Percentiles rank a stretch among this genome's conserved stretches.
phyloP scores from a whole-genome alignment of 2,329 filamentous ascomycete species.

The Cladophialophora exuberans region DNA sequence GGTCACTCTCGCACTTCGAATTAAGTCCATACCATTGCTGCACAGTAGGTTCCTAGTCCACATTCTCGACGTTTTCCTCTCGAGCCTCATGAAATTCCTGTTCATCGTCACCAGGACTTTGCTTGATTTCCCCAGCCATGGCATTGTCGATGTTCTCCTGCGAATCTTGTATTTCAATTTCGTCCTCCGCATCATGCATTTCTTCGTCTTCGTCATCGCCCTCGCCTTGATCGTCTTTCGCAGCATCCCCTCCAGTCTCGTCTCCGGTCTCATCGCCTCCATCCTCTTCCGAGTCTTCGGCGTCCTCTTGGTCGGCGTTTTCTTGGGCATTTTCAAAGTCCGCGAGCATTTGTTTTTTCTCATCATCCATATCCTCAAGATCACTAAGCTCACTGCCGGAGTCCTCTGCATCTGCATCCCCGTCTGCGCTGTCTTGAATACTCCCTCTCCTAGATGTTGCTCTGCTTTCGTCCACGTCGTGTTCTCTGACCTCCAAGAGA shows the following conservation, averaged over 20 bases:
- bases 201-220: slow-evolving; percentile 22
- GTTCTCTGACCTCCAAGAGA: slow-evolving; percentile 44
- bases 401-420: slow-evolving; percentile 60
- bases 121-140: neutral
- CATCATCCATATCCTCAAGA: slow-evolving; percentile 57
- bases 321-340: slow-evolving; percentile 50
- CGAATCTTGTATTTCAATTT: slow-evolving; percentile 25
- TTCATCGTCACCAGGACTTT: slow-evolving; percentile 12
- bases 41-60: no score
- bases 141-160: slow-evolving; percentile 11
- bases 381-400: slow-evolving; percentile 29
- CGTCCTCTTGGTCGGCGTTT: slow-evolving; percentile 48
- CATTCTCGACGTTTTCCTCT: neutral
- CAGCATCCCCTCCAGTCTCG: slow-evolving; percentile 34
- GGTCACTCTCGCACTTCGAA: no score
- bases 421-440: slow-evolving; percentile 67
- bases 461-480: slow-evolving; percentile 48
- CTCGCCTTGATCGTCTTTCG: slow-evolving; percentile 26
- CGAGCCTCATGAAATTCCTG: slow-evolving; percentile 21
- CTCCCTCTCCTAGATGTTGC: slow-evolving; percentile 62
- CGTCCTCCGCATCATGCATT: slow-evolving; percentile 11
- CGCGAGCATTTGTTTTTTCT: slow-evolving; percentile 36
- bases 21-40: no score
- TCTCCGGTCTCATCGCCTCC: slow-evolving; percentile 39
- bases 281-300: slow-evolving; percentile 33